Evolutionary conservation across 179 eudicot species (phyloP).

Genomic region (Spinacia oleracea): DNA sequence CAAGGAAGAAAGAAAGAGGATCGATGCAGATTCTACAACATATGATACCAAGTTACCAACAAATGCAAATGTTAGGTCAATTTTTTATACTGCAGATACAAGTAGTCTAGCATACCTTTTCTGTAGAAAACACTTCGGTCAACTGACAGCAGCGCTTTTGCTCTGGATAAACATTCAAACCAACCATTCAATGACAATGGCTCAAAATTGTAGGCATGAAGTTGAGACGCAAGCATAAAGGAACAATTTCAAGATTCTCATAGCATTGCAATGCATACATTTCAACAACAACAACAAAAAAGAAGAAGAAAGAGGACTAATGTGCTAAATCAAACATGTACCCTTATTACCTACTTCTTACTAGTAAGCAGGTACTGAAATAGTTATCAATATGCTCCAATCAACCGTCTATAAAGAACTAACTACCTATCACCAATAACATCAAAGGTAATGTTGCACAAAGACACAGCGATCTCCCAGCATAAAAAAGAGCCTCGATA

Average conservation of each 20-base stretch:
- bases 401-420: background rate
- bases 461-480: background rate
- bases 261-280: background rate
- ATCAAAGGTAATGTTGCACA: background rate
- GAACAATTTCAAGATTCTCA: background rate
- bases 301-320: background rate
- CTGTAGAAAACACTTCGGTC: conserved; percentile 49
- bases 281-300: background rate
- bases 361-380: background rate
- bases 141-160: conserved; percentile 52
- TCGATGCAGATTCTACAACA: background rate
- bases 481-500: background rate
- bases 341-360: background rate
- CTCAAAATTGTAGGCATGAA: conserved; percentile 8
- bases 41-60: background rate
- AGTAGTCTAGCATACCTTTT: conserved; percentile 56
- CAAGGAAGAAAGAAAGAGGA: background rate
- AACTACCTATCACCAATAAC: background rate
- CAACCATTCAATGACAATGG: conserved; percentile 16
- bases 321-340: background rate
- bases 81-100: background rate
- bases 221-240: background rate
- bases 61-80: conserved; percentile 5
- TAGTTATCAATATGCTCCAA: background rate
- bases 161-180: conserved; percentile 45